Evolutionary conservation across 805 yeast species (phyloP).

Genomic region (Kuraishia borneana): DNA sequence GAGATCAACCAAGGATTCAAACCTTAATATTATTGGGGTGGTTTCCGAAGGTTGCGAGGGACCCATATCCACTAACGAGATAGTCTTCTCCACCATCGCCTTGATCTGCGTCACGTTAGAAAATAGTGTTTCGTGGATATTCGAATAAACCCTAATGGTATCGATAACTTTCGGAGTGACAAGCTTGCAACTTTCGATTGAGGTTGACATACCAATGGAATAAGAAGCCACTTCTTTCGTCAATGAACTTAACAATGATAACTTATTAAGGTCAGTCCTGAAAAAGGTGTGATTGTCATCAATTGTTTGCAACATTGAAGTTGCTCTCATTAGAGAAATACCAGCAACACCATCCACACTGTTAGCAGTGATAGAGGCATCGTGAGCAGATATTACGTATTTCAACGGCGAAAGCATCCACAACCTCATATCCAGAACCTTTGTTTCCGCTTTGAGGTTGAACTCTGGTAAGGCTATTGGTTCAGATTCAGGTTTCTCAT

Average conservation of each 20-base stretch:
- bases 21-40: background rate
- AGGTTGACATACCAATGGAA: constrained; percentile 2
- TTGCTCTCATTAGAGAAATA: background rate
- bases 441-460: background rate
- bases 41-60: background rate
- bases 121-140: constrained; percentile 7
- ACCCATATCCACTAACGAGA: background rate
- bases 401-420: background rate
- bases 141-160: background rate
- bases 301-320: background rate
- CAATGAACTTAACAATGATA: background rate
- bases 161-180: constrained; percentile 3
- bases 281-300: constrained; percentile 1
- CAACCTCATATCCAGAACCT: background rate
- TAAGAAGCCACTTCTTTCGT: constrained; percentile 1
- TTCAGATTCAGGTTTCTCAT: background rate
- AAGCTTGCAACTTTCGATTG: constrained; percentile 3
- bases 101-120: constrained; percentile 5
- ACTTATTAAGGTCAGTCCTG: constrained; percentile 3
- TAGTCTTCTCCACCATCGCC: background rate
- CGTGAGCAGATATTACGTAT: background rate
- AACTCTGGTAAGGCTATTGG: background rate
- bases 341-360: background rate
- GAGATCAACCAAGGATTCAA: background rate
- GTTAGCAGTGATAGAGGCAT: background rate